Base-by-base conservation (phyloP, 352 stramenopile species). In the Stramenopiles sp. region DNA sequence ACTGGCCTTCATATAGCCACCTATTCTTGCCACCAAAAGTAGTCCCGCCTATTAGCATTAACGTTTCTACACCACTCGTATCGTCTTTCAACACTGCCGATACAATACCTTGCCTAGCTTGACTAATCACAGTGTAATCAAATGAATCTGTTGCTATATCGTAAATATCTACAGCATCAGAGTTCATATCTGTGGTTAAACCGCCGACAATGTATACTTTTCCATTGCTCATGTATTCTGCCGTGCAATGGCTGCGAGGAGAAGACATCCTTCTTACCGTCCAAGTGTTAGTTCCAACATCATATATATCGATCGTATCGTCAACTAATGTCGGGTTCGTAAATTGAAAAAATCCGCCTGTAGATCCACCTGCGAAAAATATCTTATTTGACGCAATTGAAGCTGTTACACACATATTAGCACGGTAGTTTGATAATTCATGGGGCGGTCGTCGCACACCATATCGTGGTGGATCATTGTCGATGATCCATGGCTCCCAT, bases 371-470 rank as follows among this genome's bases (percentile, higher is more conserved):
- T 31, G 31, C 71, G 14, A 78, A 78, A 33, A 31, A 78, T 4
- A 78, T 78, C 14, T 78, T 78, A 33, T 78, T 31, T 14, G 30
- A 14, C 4, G 4, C 30, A 4, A 4, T 33, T 14, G 71, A 4
- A 14, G 71, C 71, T 78, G 71, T 33, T 4, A 55, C 39, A 55
- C 39, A 55, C 71, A 78, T 33, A 78, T 78, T 33, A 14, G 71
- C 71, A 78, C 71, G 71, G 22, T 78, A 78, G 22, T 78, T 33
- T 33, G 31, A 78, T 33, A 78, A 31, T 33, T 78, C 71, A 78
- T 33, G 71, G 1, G 39, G 39, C 14, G 39, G 39, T 55, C 39
- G 39, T 14, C 14, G 39, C 39, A 55, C 39, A 14, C 39, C 39
- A 14, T 55, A 55, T 14, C 39, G 39, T 55, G 39, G 39, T 55